Base-by-base conservation (phyloP, 176 grass and related monocot genomes). In the Cenchrus purpureus region DNA sequence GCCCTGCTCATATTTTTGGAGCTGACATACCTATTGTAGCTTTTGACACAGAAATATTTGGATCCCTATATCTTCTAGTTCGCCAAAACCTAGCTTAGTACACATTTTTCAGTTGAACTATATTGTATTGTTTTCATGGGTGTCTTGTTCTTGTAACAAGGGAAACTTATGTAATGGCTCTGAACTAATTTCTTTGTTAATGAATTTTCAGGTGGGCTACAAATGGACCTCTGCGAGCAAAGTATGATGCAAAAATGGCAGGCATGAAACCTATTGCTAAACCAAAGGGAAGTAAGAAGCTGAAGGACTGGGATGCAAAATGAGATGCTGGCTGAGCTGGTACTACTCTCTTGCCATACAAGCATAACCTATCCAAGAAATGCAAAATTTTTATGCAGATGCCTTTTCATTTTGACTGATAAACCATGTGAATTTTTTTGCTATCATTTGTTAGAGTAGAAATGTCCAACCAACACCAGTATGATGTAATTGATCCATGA, bases 271-370 rank as follows among this genome's bases (percentile, higher is more conserved):
- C 96, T 83, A 94, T 98, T 64, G 86, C 73, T 14, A 95, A 95
- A 79, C 96, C 96, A 62, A 95, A 94, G 81, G 96, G 96, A 81
- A 94, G 96, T 74, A 98, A 91, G 89, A 98, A 98, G 55, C 54
- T 98, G 65, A 98, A 95, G 84, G 96, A 98, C 72, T 98, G 89
- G 96, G 93, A 98, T 49, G 63, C 53, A n/a, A 91, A 85, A 43
- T 78, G 54, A 79, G 75, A 68, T 52, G 49, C 56, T 59, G 56
- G 56, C 58, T 25, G 10, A 7, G 5, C 20, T 60, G 58, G 58
- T 60, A 60, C 20, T 74, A 16, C 58, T 60, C 58, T 34, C 49
- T 51, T 53, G 48, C 48, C 13, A 73, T 52, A 73, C 6, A 54
- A 32, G 49, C n/a, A 72, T 12, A 0, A 15, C n/a, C 2, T 72